Percentiles rank a stretch among this genome's conserved stretches.
These are phyloP conservation scores for Exophiala viscosa DNA, from an alignment of 2,329 filamentous ascomycete species.

Conservation along the genomic window DNA sequence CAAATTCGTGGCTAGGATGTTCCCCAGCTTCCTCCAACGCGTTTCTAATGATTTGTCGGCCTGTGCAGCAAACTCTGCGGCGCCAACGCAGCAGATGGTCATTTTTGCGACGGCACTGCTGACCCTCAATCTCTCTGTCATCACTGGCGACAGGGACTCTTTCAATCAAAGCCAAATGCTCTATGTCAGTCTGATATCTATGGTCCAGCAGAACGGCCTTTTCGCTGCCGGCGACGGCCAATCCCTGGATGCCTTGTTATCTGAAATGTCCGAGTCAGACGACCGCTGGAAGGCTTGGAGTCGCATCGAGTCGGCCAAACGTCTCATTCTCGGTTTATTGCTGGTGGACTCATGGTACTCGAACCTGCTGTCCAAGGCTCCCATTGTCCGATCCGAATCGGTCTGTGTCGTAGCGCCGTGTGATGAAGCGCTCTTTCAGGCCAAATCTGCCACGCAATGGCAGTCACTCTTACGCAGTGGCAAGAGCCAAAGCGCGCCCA, in stretches of 20 bases:
- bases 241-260: conserved; percentile 39
- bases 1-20: conserved; percentile 48
- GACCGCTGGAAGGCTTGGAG: conserved; percentile 52
- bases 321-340: conserved; percentile 47
- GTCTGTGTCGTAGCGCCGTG: conserved; percentile 47
- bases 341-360: conserved; percentile 49
- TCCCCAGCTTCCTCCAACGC: conserved; percentile 40
- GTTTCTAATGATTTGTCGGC: conserved; percentile 43
- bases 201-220: conserved; percentile 49
- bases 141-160: conserved; percentile 46
- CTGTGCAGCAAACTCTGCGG: conserved; percentile 39
- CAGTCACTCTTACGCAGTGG: conserved; percentile 36
- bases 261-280: conserved; percentile 46
- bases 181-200: conserved; percentile 49
- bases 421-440: conserved; percentile 44
- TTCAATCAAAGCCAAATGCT: conserved; percentile 50
- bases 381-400: conserved; percentile 45
- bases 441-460: conserved; percentile 38
- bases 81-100: conserved; percentile 43
- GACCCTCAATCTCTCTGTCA: conserved; percentile 48
- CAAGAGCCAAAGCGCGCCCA: conserved; percentile 35
- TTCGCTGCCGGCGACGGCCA: conserved; percentile 48
- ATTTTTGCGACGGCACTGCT: conserved; percentile 48
- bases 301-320: conserved; percentile 50
- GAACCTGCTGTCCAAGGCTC: conserved; percentile 46